Evolutionary conservation across 2,329 filamentous ascomycete genomes (phyloP), one percentile per base, ranked within the genome.

Genomic region (Colletotrichum limetticola): DNA sequence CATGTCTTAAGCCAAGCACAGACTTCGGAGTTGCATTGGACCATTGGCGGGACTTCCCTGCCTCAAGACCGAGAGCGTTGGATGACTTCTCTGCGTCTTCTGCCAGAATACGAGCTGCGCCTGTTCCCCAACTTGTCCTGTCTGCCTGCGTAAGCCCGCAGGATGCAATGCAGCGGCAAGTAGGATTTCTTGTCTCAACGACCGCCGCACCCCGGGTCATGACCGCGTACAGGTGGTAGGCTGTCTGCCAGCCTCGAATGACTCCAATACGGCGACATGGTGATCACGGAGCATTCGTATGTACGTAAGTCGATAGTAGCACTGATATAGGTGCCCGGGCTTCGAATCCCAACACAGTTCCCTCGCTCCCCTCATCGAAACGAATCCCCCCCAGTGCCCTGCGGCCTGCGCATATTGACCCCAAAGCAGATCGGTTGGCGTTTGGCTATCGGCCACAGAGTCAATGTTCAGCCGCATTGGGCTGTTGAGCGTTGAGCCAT

Each of bases 1-100:
- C 49, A 62, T 12, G 57, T 71, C 64, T 62, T 62, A 62, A 68
- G 52, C 24, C 28, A 32, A 52, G 64, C 65, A 68, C 64, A 62
- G 68, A 57, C 68, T 60, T 35, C 19, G 3, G 19, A 62, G 56
- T 56, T 49, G 46, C 57, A 30, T 46, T 22, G 46, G 52, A 26
- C n/a, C 57, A 30, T 46, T 22, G 46, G 58, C 35, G 66, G 66
- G 24, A 53, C 30, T 69, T 69, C 52, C 32, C 66, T 69, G 64
- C 35, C 22, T 52, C 24, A 32, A 19, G 22, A 30, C n/a, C n/a
- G 49, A 42, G 53, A 14, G n/a, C 26, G 32, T 19, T 30, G 32
- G 16, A 57, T 26, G 19, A 26, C 57, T 42, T 63, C 66, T 37
- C 19, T 55, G 57, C 66, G 30, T 63, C 66, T 35, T 56, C 66